Evolutionary conservation across 2,329 filamentous ascomycete genomes (phyloP).

Genomic region (Diaporthe destruens): DNA sequence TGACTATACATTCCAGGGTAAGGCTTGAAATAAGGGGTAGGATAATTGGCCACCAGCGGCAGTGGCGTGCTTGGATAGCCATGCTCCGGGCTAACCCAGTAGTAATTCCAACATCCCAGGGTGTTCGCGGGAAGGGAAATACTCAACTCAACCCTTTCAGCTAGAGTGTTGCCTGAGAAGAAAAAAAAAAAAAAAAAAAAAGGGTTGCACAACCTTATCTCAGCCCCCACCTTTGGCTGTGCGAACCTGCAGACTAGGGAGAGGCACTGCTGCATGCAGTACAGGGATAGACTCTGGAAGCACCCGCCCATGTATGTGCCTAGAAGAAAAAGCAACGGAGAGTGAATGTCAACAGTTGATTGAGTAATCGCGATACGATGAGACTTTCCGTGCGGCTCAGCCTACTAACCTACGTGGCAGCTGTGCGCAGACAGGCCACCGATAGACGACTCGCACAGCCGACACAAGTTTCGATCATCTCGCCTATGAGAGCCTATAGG

Average conservation of each 20-base stretch:
- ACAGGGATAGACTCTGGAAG: not conserved
- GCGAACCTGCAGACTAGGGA: not conserved
- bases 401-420: not conserved
- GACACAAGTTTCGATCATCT: not conserved
- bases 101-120: no score
- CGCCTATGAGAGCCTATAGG: not conserved
- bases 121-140: not conserved
- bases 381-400: not conserved
- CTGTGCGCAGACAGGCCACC: not conserved
- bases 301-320: not conserved
- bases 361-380: not conserved
- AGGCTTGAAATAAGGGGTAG: not conserved
- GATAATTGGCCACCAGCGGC: not conserved
- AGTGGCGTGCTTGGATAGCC: conserved; percentile 7
- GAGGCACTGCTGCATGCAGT: not conserved
- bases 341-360: not conserved
- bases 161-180: not conserved
- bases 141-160: not conserved
- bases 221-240: conserved; percentile 15
- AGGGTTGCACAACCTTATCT: conserved; percentile 34
- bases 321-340: not conserved
- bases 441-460: not conserved
- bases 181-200: no score
- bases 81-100: not conserved
- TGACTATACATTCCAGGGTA: not conserved